phyloP scores from a whole-genome alignment of 2,329 filamentous ascomycete genomes.

The Drechslerella stenobrocha region DNA sequence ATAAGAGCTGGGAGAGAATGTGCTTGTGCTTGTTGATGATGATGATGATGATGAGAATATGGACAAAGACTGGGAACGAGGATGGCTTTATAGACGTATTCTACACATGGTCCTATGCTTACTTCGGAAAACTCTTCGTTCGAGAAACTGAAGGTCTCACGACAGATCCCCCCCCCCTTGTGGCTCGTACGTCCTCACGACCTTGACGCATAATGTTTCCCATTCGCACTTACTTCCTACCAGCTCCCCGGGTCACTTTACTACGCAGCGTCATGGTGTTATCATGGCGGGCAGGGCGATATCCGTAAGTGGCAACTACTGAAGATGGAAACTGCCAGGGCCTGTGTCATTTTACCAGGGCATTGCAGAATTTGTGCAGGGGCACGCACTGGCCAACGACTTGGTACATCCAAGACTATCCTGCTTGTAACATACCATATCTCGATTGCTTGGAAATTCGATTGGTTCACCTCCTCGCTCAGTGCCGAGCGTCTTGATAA shows the following conservation, averaged over 20 bases:
- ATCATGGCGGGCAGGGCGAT: slow-evolving; percentile 44
- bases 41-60: slow-evolving; percentile 6
- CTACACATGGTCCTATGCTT: background rate
- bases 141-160: background rate
- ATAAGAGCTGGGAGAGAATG: background rate
- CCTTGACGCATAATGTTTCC: slow-evolving; percentile 2
- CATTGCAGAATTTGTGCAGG: slow-evolving; percentile 6
- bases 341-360: slow-evolving; percentile 23
- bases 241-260: slow-evolving; percentile 7
- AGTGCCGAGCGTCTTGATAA: too few relatives aligned
- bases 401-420: too few relatives aligned
- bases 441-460: too few relatives aligned
- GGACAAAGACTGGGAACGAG: background rate
- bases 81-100: slow-evolving; percentile 34
- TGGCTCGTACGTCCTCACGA: slow-evolving; percentile 17
- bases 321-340: slow-evolving; percentile 21
- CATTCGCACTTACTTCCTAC: slow-evolving; percentile 15
- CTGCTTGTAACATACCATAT: too few relatives aligned
- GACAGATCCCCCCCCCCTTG: slow-evolving; percentile 1
- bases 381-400: background rate
- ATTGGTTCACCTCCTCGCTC: too few relatives aligned
- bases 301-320: slow-evolving; percentile 44
- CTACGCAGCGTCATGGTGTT: slow-evolving; percentile 37
- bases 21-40: background rate
- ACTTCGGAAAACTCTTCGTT: too few relatives aligned